Evolutionary conservation across 331 rosid species (phyloP).

Genomic region (Rhamnella rubrinervis): DNA sequence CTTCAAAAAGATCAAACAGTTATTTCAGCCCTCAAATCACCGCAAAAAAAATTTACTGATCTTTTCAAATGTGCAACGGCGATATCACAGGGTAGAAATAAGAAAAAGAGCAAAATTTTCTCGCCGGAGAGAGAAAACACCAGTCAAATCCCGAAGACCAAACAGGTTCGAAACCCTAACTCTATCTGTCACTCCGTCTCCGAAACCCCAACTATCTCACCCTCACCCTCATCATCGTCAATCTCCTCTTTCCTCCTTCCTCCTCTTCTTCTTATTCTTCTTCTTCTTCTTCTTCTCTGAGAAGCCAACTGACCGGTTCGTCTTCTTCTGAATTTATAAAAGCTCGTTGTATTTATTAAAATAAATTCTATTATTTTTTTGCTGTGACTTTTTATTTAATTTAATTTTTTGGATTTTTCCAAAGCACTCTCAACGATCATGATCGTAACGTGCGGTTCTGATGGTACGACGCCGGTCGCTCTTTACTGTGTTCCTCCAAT

Average conservation of each 20-base stretch:
- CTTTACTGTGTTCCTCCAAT: conserved; percentile 13
- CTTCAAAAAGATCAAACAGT: conserved; percentile 17
- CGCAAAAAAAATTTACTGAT: conserved; percentile 16
- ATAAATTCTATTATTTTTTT: neutral
- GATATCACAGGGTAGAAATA: neutral
- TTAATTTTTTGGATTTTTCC: neutral
- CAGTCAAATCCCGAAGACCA: conserved; percentile 19
- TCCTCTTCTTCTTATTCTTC: neutral
- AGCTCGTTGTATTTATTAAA: neutral
- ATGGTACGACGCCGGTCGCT: conserved; percentile 13
- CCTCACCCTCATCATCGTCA: conserved; percentile 22
- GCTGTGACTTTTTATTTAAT: neutral
- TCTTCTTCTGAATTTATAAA: conserved; percentile 36
- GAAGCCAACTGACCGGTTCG: conserved; percentile 23
- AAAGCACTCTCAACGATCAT: conserved; percentile 18
- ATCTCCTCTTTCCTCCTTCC: neutral
- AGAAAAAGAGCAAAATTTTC: conserved; percentile 14
- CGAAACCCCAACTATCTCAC: conserved; percentile 1
- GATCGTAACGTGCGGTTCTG: conserved; percentile 23
- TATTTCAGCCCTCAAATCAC: conserved; percentile 24
- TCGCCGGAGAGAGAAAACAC: conserved; percentile 16
- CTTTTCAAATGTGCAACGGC: neutral
- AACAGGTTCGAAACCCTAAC: conserved; percentile 35
- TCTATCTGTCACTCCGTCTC: neutral
- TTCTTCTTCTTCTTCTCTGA: conserved; percentile 19